Evolutionary conservation across 345 rosid species (phyloP).

Genomic region (Adansonia digitata): DNA sequence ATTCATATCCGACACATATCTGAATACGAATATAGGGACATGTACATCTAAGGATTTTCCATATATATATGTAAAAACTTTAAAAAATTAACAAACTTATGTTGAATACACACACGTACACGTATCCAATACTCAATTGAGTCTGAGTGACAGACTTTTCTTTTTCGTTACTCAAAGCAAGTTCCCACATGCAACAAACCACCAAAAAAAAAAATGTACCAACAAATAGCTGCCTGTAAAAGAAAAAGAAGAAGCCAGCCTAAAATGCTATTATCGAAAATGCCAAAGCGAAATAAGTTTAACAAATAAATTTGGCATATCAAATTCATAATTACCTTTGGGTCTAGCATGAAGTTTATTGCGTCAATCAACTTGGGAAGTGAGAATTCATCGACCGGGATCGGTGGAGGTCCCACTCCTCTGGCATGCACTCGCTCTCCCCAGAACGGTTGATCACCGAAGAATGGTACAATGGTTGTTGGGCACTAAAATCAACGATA

Average conservation of each 20-base stretch:
- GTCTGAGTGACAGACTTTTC: no score
- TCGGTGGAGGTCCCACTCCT: conserved; percentile 90
- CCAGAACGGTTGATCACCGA: conserved; percentile 99
- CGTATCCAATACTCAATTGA: no score
- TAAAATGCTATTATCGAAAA: neutral
- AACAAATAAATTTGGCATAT: neutral
- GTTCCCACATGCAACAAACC: no score
- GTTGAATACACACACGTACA: no score
- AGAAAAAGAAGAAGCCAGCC: neutral
- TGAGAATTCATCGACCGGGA: conserved; percentile 85
- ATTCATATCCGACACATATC: no score
- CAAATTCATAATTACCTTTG: conserved; percentile 37
- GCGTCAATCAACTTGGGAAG: conserved; percentile 71
- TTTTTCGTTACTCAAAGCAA: no score
- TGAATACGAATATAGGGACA: no score
- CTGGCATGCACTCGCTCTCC: conserved; percentile 87
- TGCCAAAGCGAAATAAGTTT: neutral
- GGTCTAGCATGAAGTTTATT: conserved; percentile 61
- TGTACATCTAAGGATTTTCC: no score
- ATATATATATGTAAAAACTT: no score
- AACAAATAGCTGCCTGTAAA: no score
- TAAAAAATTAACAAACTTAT: no score
- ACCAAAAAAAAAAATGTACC: no score
- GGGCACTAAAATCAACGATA: conserved; percentile 61
- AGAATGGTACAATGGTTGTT: conserved; percentile 89